phyloP scores from a whole-genome alignment of 2,329 filamentous ascomycete species.

The Scopulariopsis brevicaulis region DNA sequence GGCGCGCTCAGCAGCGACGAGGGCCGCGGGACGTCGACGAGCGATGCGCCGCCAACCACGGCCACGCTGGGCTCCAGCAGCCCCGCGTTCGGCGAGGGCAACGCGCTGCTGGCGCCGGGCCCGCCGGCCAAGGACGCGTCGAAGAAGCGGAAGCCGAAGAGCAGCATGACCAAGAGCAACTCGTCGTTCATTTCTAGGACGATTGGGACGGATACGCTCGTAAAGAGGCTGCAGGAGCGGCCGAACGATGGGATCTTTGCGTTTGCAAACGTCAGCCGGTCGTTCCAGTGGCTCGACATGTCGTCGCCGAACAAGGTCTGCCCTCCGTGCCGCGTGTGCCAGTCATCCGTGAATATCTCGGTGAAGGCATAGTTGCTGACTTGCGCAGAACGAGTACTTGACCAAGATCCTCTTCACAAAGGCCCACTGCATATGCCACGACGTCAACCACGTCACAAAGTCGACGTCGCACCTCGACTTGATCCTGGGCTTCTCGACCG shows the following conservation, averaged over 20 bases:
- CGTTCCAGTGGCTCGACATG: conserved; percentile 92
- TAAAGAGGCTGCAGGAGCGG: conserved; percentile 70
- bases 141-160: conserved; percentile 90
- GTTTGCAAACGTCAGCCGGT: conserved; percentile 91
- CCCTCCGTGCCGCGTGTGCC: not conserved
- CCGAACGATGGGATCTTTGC: conserved; percentile 71
- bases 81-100: conserved; percentile 78
- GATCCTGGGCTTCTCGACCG: conserved; percentile 90
- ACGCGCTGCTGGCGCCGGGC: conserved; percentile 55
- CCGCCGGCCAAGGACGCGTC: conserved; percentile 57
- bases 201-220: conserved; percentile 73
- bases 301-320: conserved; percentile 58
- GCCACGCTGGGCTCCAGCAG: conserved; percentile 29
- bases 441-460: conserved; percentile 79
- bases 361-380: not conserved
- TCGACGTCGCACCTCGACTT: conserved; percentile 73
- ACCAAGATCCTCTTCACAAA: conserved; percentile 97
- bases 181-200: conserved; percentile 97
- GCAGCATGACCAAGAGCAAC: conserved; percentile 96
- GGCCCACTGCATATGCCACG: conserved; percentile 88
- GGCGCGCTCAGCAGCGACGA: conserved; percentile 46
- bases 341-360: too few relatives aligned
- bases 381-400: conserved; percentile 64
- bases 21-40: conserved; percentile 39
- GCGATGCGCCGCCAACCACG: conserved; percentile 30